phyloP scores from a whole-genome alignment of 2,329 filamentous ascomycete species.

The Trichoderma sp. region DNA sequence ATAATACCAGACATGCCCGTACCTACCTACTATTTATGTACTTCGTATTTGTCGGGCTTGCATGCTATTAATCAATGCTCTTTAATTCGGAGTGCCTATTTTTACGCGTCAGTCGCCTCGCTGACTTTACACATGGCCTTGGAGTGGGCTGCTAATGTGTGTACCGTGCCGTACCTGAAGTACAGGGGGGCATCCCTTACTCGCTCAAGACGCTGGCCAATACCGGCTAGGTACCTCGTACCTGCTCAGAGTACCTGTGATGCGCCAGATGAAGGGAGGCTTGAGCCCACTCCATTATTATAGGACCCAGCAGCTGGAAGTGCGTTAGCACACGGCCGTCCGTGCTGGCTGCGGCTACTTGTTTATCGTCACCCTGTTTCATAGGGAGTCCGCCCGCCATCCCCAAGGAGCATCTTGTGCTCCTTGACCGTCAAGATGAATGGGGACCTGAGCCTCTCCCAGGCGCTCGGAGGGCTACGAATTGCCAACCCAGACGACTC shows the following conservation, averaged over 20 bases:
- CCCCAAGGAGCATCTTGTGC: conserved; percentile 24
- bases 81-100: not conserved
- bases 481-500: conserved; percentile 94
- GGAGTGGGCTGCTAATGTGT: not conserved
- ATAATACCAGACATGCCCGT: not conserved
- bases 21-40: not conserved
- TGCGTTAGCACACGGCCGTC: conserved; percentile 15
- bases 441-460: conserved; percentile 88
- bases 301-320: conserved; percentile 13
- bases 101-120: not conserved
- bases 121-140: not conserved
- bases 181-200: not conserved
- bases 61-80: no score
- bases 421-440: conserved; percentile 64
- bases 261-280: conserved; percentile 14
- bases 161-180: not conserved
- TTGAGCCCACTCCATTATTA: conserved; percentile 13
- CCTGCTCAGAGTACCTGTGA: not conserved
- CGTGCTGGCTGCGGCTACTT: conserved; percentile 20
- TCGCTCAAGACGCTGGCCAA: not conserved
- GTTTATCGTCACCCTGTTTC: conserved; percentile 25
- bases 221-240: not conserved
- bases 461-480: conserved; percentile 88
- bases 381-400: conserved; percentile 24
- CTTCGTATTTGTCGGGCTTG: not conserved